A percentile compares a stretch with the other conserved stretches of the same genome.
Conservation (phyloP, 352 stramenopile genomes). For the Paralagenidium karlingii region DNA sequence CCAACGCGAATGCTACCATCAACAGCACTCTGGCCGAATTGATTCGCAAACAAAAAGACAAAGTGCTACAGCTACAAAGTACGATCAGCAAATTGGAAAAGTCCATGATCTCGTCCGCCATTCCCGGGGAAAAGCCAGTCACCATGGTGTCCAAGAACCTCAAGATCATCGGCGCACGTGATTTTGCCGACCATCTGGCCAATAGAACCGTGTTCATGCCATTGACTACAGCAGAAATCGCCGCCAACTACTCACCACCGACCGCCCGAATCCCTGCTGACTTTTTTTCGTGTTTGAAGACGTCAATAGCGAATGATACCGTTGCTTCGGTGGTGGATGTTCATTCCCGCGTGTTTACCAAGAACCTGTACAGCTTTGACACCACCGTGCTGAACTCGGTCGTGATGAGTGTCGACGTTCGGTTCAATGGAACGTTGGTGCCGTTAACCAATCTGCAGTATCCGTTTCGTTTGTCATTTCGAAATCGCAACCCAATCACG, state of each 20-base stretch:
- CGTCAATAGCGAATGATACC: too few species aligned
- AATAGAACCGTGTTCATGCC: constrained; percentile 17
- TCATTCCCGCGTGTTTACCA: constrained; percentile 44
- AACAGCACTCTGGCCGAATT: too few species aligned
- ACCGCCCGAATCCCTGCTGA: constrained; percentile 31
- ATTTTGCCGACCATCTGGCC: constrained; percentile 31
- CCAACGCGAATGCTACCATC: too few species aligned
- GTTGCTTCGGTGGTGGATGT: constrained; percentile 34
- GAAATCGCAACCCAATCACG: constrained; percentile 27
- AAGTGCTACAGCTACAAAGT: constrained; percentile 17
- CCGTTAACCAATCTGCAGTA: constrained; percentile 14
- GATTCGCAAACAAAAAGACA: constrained; percentile 20
- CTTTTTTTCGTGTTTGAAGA: constrained; percentile 23
- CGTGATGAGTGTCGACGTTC: constrained; percentile 49
- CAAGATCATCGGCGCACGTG: constrained; percentile 27
- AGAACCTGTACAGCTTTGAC: constrained; percentile 49
- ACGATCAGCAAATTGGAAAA: constrained; percentile 41
- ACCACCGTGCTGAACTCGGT: constrained; percentile 31
- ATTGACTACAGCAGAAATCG: constrained; percentile 21
- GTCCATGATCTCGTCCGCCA: constrained; percentile 19
- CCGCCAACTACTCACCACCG: constrained; percentile 32
- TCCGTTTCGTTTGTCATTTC: constrained; percentile 37
- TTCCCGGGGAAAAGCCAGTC: constrained; percentile 31
- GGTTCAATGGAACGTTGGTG: constrained; percentile 16
- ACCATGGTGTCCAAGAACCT: constrained; percentile 56